phyloP scores from a whole-genome alignment of 768 basidiomycete species.

The Kwoniella europaea region DNA sequence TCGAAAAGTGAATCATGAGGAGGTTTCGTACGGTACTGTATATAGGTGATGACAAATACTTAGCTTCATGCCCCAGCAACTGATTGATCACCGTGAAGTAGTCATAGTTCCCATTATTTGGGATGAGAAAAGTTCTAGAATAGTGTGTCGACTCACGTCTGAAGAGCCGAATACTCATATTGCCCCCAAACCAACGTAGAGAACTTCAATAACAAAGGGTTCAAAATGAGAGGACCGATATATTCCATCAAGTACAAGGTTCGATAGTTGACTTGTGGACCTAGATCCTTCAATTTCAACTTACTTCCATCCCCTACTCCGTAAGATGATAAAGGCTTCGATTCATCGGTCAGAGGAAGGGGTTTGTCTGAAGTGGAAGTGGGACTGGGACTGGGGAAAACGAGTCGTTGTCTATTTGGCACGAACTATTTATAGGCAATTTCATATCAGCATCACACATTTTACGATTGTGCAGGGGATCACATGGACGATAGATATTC shows the following conservation, averaged over 20 bases:
- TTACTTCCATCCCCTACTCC: conserved; percentile 68
- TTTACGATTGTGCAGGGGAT: background rate
- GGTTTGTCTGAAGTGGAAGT: conserved; percentile 58
- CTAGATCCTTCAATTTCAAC: conserved; percentile 83
- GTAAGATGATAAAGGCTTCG: conserved; percentile 66
- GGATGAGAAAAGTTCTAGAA: too few species aligned
- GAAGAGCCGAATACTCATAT: conserved; percentile 58
- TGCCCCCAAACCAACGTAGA: conserved; percentile 73
- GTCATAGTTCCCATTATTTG: too few species aligned
- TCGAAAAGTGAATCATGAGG: conserved; percentile 83
- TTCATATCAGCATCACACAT: background rate
- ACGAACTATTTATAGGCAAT: conserved; percentile 65
- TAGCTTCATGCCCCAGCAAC: too few species aligned
- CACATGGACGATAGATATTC: background rate
- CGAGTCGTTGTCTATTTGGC: conserved; percentile 73
- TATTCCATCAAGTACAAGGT: conserved; percentile 95
- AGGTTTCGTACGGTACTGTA: conserved; percentile 67
- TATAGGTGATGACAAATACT: too few species aligned
- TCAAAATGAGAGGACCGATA: conserved; percentile 85
- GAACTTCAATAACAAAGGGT: conserved; percentile 79
- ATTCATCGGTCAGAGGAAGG: conserved; percentile 67
- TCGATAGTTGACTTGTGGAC: conserved; percentile 84
- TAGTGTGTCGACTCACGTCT: conserved; percentile 44
- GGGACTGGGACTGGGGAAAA: conserved; percentile 41
- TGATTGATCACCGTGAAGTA: too few species aligned